Percentiles rank a stretch among this genome's conserved stretches.
phyloP scores from a whole-genome alignment of 2,329 filamentous ascomycete genomes.

The Ilyonectria robusta region DNA sequence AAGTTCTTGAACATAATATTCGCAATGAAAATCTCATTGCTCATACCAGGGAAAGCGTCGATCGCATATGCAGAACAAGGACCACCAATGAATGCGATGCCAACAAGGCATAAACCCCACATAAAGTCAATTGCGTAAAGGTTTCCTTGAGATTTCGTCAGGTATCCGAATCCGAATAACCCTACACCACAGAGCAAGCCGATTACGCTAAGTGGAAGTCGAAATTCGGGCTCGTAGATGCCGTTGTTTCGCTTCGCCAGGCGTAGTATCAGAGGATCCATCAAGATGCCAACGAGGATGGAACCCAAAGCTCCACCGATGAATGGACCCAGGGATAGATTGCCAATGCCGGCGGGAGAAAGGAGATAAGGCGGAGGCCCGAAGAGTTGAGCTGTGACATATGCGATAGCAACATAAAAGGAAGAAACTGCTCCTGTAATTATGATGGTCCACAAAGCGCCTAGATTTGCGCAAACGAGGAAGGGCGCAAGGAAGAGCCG shows the following conservation, averaged over 20 bases:
- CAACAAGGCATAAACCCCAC: constrained; percentile 29
- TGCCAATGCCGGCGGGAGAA: too few species aligned
- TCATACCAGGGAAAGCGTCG: constrained; percentile 20
- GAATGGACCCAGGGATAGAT: too few species aligned
- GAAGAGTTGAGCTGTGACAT: too few species aligned
- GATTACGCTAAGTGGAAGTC: constrained; percentile 7
- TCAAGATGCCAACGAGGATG: not conserved
- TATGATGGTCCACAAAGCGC: too few species aligned
- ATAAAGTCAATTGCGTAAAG: constrained; percentile 22
- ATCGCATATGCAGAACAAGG: constrained; percentile 18
- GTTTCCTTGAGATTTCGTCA: constrained; percentile 1
- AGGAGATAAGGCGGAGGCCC: too few species aligned
- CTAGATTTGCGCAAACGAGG: too few species aligned
- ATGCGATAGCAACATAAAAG: too few species aligned
- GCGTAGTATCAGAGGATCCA: constrained; percentile 18
- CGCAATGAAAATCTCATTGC: constrained; percentile 28
- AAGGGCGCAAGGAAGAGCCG: too few species aligned
- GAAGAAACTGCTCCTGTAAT: too few species aligned
- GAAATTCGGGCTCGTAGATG: constrained; percentile 30
- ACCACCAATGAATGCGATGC: constrained; percentile 19
- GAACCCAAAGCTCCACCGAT: constrained; percentile 3
- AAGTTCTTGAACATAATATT: constrained; percentile 23
- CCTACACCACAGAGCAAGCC: constrained; percentile 13
- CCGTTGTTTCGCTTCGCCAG: constrained; percentile 27
- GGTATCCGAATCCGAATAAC: constrained; percentile 19